Base-by-base conservation (phyloP, 2,329 filamentous ascomycete genomes). In the Diaporthe ilicicola region DNA sequence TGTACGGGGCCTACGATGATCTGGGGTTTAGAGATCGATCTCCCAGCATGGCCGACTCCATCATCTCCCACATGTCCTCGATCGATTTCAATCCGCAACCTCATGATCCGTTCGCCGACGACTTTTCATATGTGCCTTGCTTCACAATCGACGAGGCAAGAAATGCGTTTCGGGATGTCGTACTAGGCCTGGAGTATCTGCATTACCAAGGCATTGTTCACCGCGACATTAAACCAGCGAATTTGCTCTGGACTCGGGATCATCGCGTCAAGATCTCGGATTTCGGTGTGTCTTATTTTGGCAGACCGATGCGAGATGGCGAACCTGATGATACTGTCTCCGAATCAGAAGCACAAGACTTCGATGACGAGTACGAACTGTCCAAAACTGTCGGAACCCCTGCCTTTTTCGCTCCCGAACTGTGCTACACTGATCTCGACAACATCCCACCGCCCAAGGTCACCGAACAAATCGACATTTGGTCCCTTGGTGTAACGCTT, bases 301-400 rank as follows among this genome's bases (percentile, higher is more conserved):
- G 96, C 34, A 91, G 94, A 64, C 94, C 94, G 1, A 93, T 95
- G 70, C 89, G 93, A 48, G 94, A 97, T 56, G 93, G 93, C 67
- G 94, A 97, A 76, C 88, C 90, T 46, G 92, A 94, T 71, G 92
- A 94, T 81, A 91, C 83, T 72, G 91, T 85, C 22, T 92, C 92
- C 4, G 93, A 97, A 78, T 93, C 92, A 0, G 95, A 98, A 79
- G 93, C 93, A 13, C 91, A 90, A 50, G 94, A 97, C 77, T 90
- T 97, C 71, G 95, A 98, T 76, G 94, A 98, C 79, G 95, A 97
- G 73, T 90, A 97, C 72, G 96, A 98, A 79, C 86, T 99, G n/a
- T 95, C 96, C 72, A 98, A 98, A 85, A 98, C 96, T 1, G 96
- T 98, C 7, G 96, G 96, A 66, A 99, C 96, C 0, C 96, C 96